phyloP scores from a whole-genome alignment of 352 stramenopile genomes.

The Pythium volutum region DNA sequence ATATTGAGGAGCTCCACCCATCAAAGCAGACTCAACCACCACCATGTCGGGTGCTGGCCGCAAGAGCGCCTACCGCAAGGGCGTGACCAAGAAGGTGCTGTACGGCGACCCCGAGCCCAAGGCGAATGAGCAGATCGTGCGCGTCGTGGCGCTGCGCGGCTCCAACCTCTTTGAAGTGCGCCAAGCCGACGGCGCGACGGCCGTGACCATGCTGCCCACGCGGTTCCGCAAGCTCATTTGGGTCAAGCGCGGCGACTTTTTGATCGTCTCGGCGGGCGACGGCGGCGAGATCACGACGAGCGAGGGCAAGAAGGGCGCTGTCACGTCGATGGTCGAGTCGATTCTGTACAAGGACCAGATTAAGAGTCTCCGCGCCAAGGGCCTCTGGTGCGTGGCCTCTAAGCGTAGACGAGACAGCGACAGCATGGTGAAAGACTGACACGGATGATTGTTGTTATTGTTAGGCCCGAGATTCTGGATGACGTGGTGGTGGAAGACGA shows the following conservation, averaged over 20 bases:
- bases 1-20: not conserved
- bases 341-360: constrained; percentile 99
- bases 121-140: constrained; percentile 90
- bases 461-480: constrained; percentile 61
- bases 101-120: constrained; percentile 89
- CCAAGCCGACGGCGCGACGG: constrained; percentile 47
- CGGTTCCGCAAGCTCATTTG: constrained; percentile 99
- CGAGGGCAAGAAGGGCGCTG: constrained; percentile 84
- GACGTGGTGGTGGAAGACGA: constrained; percentile 24
- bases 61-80: constrained; percentile 91
- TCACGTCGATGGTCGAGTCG: constrained; percentile 92
- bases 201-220: constrained; percentile 95
- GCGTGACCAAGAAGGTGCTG: constrained; percentile 89
- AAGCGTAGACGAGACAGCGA: not conserved
- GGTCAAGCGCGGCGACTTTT: constrained; percentile 97
- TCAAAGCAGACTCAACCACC: not conserved
- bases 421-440: too few species aligned
- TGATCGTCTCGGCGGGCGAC: constrained; percentile 90
- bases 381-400: constrained; percentile 77
- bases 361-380: constrained; percentile 94
- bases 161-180: constrained; percentile 96
- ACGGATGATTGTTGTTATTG: not conserved
- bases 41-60: constrained; percentile 89
- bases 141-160: constrained; percentile 90
- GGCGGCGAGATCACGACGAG: constrained; percentile 59